Base-by-base conservation (phyloP, 306 rosid genomes). In the Cucurbita ficifolia region DNA sequence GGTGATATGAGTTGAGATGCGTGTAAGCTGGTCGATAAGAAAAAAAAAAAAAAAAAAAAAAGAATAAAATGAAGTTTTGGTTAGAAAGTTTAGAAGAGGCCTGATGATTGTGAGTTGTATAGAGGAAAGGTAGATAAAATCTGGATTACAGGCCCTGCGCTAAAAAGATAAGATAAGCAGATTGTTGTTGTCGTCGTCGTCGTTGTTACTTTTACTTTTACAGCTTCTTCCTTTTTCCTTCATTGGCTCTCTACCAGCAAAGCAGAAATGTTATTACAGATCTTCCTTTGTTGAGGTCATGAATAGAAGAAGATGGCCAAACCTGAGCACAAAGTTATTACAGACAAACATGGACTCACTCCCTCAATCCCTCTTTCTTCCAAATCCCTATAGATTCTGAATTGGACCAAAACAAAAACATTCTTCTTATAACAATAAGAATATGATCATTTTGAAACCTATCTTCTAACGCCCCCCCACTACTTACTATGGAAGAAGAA, bases 361-460 rank as follows among this genome's bases (percentile, higher is more conserved):
- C 75, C 10, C 87, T 48, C 33, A 29, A 29, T 29, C 33, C 29
- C 52, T 77, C 40, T 60, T 72, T 71, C 22, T 45, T 54, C 63
- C 81, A 85, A 83, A 79, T 78, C 81, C 81, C 83, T 82, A 90
- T 90, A 88, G 81, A 86, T 76, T 80, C 82, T 77, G 79, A 86
- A 82, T 58, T 72, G 55, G 83, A 83, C 80, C 77, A 88, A 77
- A 79, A 82, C 82, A 79, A 88, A 77, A 79, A 82, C 82, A 79
- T 52, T 84, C 76, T 52, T 84, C 76, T 70, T 61, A 78, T 75
- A 77, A 76, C 75, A 85, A 78, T 77, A 85, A 76, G 89, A 81
- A 86, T 82, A 84, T 64, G 59, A 63, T 63, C 19, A 61, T 48
- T 72, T 48, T 72, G 11, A 35, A 76, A 29, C 33, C 33, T 29